Evolutionary conservation across 2,329 filamentous ascomycete species (phyloP), one percentile per base, ranked within the genome.

Genomic region (Chalaropsis ovoidea): DNA sequence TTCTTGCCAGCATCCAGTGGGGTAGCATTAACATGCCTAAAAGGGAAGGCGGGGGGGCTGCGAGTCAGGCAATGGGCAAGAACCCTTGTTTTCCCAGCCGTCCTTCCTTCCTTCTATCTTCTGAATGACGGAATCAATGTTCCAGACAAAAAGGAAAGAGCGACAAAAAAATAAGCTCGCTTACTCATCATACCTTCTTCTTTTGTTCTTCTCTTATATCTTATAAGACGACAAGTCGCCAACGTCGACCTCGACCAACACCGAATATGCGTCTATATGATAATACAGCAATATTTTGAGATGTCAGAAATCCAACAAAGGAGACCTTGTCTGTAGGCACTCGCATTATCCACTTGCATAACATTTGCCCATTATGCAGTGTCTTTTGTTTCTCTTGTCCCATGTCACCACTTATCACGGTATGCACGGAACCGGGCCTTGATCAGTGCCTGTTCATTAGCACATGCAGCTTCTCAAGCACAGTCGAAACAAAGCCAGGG

Each of bases 401-500:
- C 47, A 52, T 52, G 19, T 24, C 19, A 27, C 22, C 47, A 24
- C 47, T 52, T 6, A 52, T 24, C 47, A 52, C 47, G 47, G 47
- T 17, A 52, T 52, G 47, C 47, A 52, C 24, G 19, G 47, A 52
- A 24, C 47, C 22, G 3, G 19, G 47, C 19, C 54, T 39, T 39
- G 54, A 17, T n/a, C 54, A 58, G 8, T 31, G 54, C 54, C 27
- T 58, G 24, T 62, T 47, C 62, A 62, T 62, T 65, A 19, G 27
- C 39, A 43, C 45, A 22, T 62, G 58, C 58, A 65, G 64, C 61
- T 62, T 65, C 47, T 52, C 35, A 45, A 49, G 41, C 64, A 65
- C 22, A 27, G 41, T 43, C 43, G 41, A 49, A 43, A 61, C 42
- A 54, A 15, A 19, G n/a, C 43, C 19, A 17, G 17, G 31, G 22